These are phyloP conservation scores for Mycosphaerelloides madeirae DNA, from an alignment of 2,329 filamentous ascomycete species.

Conservation along the genomic window DNA sequence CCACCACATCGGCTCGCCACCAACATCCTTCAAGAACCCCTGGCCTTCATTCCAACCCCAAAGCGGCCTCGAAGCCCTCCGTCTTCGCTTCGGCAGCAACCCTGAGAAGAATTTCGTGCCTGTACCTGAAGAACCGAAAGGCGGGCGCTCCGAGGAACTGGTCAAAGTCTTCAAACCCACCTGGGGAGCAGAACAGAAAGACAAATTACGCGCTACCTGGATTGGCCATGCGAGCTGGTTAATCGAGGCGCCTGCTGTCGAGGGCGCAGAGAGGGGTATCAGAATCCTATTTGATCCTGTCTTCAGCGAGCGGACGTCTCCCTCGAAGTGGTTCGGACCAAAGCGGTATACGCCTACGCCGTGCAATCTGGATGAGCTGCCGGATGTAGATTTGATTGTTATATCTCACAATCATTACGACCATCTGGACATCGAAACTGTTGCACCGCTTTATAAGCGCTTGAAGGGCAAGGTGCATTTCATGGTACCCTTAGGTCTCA, in stretches of 20 bases:
- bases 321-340: slow-evolving; percentile 45
- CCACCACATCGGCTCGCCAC: slow-evolving; percentile 43
- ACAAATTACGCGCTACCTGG: slow-evolving; percentile 45
- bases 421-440: slow-evolving; percentile 47
- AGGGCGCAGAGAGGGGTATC: slow-evolving; percentile 35
- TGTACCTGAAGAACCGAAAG: slow-evolving; percentile 36
- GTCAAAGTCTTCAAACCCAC: slow-evolving; percentile 40
- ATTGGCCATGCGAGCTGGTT: slow-evolving; percentile 50
- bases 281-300: slow-evolving; percentile 52
- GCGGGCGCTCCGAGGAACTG: slow-evolving; percentile 34
- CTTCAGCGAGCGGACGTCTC: slow-evolving; percentile 48
- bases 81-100: slow-evolving; percentile 34
- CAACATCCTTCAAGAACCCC: slow-evolving; percentile 46
- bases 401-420: slow-evolving; percentile 57
- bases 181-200: slow-evolving; percentile 32
- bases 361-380: slow-evolving; percentile 47
- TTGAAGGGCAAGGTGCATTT: slow-evolving; percentile 39
- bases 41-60: slow-evolving; percentile 41
- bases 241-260: slow-evolving; percentile 37
- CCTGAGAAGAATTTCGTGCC: slow-evolving; percentile 44
- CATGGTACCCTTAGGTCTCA: slow-evolving; percentile 40
- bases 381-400: slow-evolving; percentile 48
- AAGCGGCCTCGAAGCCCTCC: slow-evolving; percentile 24
- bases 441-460: slow-evolving; percentile 39
- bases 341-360: slow-evolving; percentile 50